Evolutionary conservation across 108 stramenopile species (phyloP), one percentile per base, ranked within the genome.

Genomic region (Discostella pseudostelligera): DNA sequence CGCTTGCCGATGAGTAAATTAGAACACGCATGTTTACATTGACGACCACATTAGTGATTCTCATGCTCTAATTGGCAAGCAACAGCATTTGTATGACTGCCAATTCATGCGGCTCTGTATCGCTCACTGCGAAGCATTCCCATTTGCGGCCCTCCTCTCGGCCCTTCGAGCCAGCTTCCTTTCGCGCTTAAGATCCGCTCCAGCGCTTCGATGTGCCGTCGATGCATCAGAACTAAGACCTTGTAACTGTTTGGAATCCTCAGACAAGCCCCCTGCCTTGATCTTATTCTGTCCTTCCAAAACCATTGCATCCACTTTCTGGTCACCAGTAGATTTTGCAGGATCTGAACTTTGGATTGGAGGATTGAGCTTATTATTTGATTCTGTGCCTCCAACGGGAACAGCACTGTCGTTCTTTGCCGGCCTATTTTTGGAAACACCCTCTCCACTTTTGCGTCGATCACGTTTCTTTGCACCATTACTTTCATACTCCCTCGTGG

Each of bases 161-260:
- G 89, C 89, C 42, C 87, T 63, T 26, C 89, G 72, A 17, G 81
- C 85, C 22, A 93, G 74, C 56, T 90, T 93, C 42, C 92, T 67
- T 21, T 87, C 87, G 29, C 88, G 67, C 65, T 93, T 93, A 17
- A 89, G 59, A 60, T 93, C 87, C 1, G 84, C 83, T 10, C 68
- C 70, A 12, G 67, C 39, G 35, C 47, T 72, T 62, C 58, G 28
- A 19, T 16, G 22, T 35, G 39, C 11, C 25, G 51, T 10, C 11
- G 10, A 14, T 7, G 13, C 32, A 14, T 7, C 17, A 7, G 32
- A 29, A 28, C 28, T n/a, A 8, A 36, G 36, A 6, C 58, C 37
- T 40, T 50, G 55, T 21, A 49, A 20, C 42, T 65, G 53, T 37
- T 21, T 16, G 12, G n/a, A 22, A 36, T 16, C 42, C 28, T 46